Percentiles rank a stretch among this genome's conserved stretches.
These are phyloP conservation scores for Aspergillus hortae DNA, from an alignment of 2,329 filamentous ascomycete species.

Conservation along the genomic window DNA sequence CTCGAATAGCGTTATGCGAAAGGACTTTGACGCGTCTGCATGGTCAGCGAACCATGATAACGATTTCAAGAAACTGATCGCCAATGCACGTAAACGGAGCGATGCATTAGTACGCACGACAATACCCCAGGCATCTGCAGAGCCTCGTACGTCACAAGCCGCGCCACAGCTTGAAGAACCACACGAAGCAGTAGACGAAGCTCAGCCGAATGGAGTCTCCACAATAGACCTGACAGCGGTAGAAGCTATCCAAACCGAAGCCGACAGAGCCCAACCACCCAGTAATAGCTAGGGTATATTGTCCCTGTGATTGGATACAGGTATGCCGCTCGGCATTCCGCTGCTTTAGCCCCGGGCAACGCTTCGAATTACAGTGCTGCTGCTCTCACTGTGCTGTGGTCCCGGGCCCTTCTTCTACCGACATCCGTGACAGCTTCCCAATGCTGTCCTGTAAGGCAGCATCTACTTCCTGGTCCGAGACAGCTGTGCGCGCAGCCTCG, in stretches of 20 bases:
- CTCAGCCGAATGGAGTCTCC: background rate
- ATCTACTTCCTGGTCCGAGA: conserved; percentile 25
- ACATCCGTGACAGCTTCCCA: conserved; percentile 39
- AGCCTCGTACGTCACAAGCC: conserved; percentile 4
- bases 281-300: conserved; percentile 4
- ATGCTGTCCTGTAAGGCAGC: conserved; percentile 37
- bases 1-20: conserved; percentile 64
- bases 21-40: conserved; percentile 77
- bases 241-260: background rate
- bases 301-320: no score
- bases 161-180: conserved; percentile 3
- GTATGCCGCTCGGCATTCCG: background rate
- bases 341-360: background rate
- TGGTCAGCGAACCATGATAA: conserved; percentile 71
- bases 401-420: conserved; percentile 33
- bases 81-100: conserved; percentile 62
- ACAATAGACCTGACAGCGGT: conserved; percentile 1
- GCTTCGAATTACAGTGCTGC: background rate
- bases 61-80: conserved; percentile 78
- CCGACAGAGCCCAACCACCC: conserved; percentile 1
- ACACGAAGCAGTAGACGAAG: background rate
- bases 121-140: conserved; percentile 18
- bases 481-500: conserved; percentile 33
- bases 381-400: conserved; percentile 17
- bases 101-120: conserved; percentile 26